These are phyloP conservation scores for Zygoascus biomembranicola DNA, from an alignment of 805 yeast species.

Conservation along the genomic window DNA sequence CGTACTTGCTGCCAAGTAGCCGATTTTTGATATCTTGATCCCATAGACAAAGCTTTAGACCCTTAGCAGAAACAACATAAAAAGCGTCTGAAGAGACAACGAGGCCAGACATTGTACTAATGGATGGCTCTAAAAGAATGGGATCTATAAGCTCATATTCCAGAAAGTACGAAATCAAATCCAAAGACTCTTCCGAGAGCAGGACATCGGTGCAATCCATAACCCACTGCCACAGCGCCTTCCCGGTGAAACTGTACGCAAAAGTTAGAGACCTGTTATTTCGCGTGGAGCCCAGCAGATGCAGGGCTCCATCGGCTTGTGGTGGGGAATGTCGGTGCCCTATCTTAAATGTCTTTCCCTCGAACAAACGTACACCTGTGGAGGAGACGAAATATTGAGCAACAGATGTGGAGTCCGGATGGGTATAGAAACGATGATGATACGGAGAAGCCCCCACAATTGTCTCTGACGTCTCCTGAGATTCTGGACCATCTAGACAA, in stretches of 20 bases:
- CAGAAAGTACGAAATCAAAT: conserved; percentile 8
- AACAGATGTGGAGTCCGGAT: conserved; percentile 81
- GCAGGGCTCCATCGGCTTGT: background rate
- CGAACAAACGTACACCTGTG: conserved; percentile 56
- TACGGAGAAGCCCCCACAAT: conserved; percentile 38
- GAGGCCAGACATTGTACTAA: background rate
- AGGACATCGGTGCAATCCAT: conserved; percentile 79
- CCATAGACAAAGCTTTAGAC: conserved; percentile 10
- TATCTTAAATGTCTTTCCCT: conserved; percentile 30
- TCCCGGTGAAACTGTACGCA: conserved; percentile 58
- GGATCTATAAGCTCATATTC: conserved; percentile 11
- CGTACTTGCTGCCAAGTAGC: background rate
- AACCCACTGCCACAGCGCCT: conserved; percentile 77
- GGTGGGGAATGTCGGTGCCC: background rate
- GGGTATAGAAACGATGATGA: conserved; percentile 68
- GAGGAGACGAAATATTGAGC: conserved; percentile 66
- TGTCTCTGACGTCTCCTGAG: background rate
- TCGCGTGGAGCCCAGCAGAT: background rate
- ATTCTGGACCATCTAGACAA: background rate
- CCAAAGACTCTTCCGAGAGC: conserved; percentile 22
- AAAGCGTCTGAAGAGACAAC: conserved; percentile 9
- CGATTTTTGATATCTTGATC: background rate
- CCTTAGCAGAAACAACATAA: conserved; percentile 9
- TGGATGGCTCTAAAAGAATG: conserved; percentile 1
- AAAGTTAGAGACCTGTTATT: conserved; percentile 12